Evolutionary conservation across 225 moss, liverwort and hornwort species (phyloP).

Genomic region (Polytrichum commune): DNA sequence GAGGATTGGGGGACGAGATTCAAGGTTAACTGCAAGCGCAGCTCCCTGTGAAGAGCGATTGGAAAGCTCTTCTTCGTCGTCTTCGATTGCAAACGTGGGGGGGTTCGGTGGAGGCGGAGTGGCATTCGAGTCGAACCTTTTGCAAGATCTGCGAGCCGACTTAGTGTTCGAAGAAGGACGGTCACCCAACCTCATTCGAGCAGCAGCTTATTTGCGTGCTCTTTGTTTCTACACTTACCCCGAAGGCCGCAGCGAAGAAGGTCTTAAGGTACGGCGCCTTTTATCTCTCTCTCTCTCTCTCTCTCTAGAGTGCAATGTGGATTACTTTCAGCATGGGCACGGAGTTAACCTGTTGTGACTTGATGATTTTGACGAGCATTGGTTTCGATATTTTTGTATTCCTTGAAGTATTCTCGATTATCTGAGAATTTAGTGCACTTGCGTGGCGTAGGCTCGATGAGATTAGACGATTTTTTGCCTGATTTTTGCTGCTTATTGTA

Average conservation of each 20-base stretch:
- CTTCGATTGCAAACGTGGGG: slow-evolving; percentile 13
- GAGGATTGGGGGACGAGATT: background rate
- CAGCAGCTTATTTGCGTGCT: slow-evolving; percentile 59
- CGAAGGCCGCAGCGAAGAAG: slow-evolving; percentile 52
- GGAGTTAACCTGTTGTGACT: too few species aligned
- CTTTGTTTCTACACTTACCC: slow-evolving; percentile 49
- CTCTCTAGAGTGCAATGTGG: background rate
- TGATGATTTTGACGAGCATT: too few species aligned
- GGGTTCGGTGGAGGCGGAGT: slow-evolving; percentile 15
- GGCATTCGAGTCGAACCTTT: slow-evolving; percentile 20
- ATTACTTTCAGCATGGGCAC: background rate
- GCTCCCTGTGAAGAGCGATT: slow-evolving; percentile 15
- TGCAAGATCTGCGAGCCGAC: slow-evolving; percentile 22
- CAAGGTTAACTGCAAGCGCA: slow-evolving; percentile 5
- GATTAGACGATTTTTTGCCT: too few species aligned
- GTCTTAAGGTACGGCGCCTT: slow-evolving; percentile 30
- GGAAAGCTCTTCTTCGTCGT: slow-evolving; percentile 6
- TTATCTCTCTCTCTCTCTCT: background rate
- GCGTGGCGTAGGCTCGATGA: too few species aligned
- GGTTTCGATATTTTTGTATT: too few species aligned
- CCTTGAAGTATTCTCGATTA: too few species aligned
- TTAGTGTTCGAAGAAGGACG: slow-evolving; percentile 48
- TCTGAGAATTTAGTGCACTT: too few species aligned
- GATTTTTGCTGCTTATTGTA: too few species aligned
- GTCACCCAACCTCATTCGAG: slow-evolving; percentile 38